Percentiles rank a stretch among this genome's conserved stretches.
These are phyloP conservation scores for Xylaria acuta DNA, from an alignment of 495 filamentous ascomycete species.

Conservation along the genomic window DNA sequence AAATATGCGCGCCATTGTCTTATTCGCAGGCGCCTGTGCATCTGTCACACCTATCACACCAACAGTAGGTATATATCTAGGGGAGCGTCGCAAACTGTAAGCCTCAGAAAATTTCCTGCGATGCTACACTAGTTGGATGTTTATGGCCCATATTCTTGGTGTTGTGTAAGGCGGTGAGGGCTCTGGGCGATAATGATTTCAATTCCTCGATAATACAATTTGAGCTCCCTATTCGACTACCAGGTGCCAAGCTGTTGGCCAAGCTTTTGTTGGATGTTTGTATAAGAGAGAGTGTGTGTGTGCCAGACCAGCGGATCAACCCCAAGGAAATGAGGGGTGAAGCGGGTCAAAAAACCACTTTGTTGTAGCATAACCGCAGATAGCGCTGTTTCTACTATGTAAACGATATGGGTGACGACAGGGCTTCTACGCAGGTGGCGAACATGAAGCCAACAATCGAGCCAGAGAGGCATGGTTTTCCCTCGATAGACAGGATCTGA, in stretches of 20 bases:
- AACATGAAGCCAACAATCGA: constrained; percentile 10
- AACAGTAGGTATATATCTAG: not conserved
- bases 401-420: constrained; percentile 11
- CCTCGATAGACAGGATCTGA: not conserved
- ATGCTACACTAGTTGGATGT: not conserved
- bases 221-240: not conserved
- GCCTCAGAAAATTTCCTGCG: not conserved
- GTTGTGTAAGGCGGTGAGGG: constrained; percentile 13
- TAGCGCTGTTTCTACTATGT: constrained; percentile 21
- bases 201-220: constrained; percentile 9
- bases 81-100: constrained; percentile 3
- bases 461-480: constrained; percentile 16
- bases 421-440: not conserved
- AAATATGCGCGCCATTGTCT: constrained; percentile 17
- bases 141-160: not conserved
- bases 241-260: constrained; percentile 18
- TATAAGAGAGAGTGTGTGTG: constrained; percentile 11
- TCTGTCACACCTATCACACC: constrained; percentile 12
- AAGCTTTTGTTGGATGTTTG: constrained; percentile 21
- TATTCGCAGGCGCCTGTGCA: constrained; percentile 8
- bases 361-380: constrained; percentile 20
- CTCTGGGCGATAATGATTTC: constrained; percentile 5
- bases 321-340: constrained; percentile 21
- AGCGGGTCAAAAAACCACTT: constrained; percentile 24
- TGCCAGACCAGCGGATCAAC: constrained; percentile 23